Conservation (phyloP, 345 rosid species). For the Eucalyptus curtisii region DNA sequence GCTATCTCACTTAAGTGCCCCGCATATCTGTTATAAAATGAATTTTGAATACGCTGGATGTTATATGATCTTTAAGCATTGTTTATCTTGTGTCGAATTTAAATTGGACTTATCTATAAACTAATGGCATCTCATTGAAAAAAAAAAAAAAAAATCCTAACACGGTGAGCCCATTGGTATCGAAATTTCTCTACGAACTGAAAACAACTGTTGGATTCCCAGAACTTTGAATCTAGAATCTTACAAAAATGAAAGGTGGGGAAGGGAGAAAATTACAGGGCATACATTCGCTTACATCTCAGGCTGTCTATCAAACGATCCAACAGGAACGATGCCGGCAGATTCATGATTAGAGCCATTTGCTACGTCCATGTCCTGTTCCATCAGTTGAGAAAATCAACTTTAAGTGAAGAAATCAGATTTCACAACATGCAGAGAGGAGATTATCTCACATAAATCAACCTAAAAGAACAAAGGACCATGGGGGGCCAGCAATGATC, state of each 20-base stretch:
- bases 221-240: background rate
- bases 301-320: constrained; percentile 47
- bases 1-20: background rate
- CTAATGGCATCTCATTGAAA: background rate
- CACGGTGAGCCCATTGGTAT: background rate
- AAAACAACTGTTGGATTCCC: background rate
- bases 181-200: background rate
- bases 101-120: background rate
- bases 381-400: background rate
- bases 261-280: background rate
- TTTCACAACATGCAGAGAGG: background rate
- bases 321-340: constrained; percentile 40
- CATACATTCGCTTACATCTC: constrained; percentile 45
- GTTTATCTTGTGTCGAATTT: background rate
- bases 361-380: constrained; percentile 39
- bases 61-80: background rate
- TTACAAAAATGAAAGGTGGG: background rate
- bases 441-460: background rate
- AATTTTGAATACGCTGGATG: background rate
- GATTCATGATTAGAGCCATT: constrained; percentile 41
- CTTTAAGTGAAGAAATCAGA: background rate
- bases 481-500: background rate
- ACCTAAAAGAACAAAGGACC: background rate
- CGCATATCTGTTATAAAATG: background rate
- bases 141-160: background rate